phyloP scores from a whole-genome alignment of 129 eudicot genomes.

The Pseudognaphalium luteoalbum region DNA sequence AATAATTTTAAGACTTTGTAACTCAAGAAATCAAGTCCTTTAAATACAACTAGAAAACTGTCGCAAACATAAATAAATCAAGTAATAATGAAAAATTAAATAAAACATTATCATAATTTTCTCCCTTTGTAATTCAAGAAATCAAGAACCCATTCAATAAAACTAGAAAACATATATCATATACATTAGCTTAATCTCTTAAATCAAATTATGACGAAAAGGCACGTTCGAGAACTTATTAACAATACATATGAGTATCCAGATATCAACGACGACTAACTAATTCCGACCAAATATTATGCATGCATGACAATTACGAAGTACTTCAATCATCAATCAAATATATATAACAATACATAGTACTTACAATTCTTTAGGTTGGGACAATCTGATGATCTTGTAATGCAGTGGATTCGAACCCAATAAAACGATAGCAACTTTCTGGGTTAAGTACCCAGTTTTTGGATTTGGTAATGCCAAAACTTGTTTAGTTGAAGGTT shows the following conservation, averaged over 20 bases:
- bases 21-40: too few species aligned
- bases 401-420: slow-evolving; percentile 25
- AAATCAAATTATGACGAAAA: too few species aligned
- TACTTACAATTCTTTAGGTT: not conserved
- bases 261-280: too few species aligned
- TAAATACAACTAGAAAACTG: too few species aligned
- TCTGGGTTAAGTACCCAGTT: not conserved
- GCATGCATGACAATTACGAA: not conserved
- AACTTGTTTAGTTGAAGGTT: slow-evolving; percentile 28
- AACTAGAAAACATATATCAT: not conserved
- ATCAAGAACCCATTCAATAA: not conserved
- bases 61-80: too few species aligned
- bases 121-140: not conserved
- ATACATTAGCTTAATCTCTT: too few species aligned
- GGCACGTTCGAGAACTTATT: not conserved
- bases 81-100: too few species aligned
- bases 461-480: slow-evolving; percentile 21
- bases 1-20: too few species aligned
- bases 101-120: too few species aligned
- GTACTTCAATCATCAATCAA: not conserved
- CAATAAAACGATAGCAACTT: slow-evolving; percentile 5
- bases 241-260: too few species aligned
- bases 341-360: too few species aligned
- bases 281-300: not conserved
- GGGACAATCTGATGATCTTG: slow-evolving; percentile 19